phyloP scores from a whole-genome alignment of 306 rosid species.

The Rosa chinensis region DNA sequence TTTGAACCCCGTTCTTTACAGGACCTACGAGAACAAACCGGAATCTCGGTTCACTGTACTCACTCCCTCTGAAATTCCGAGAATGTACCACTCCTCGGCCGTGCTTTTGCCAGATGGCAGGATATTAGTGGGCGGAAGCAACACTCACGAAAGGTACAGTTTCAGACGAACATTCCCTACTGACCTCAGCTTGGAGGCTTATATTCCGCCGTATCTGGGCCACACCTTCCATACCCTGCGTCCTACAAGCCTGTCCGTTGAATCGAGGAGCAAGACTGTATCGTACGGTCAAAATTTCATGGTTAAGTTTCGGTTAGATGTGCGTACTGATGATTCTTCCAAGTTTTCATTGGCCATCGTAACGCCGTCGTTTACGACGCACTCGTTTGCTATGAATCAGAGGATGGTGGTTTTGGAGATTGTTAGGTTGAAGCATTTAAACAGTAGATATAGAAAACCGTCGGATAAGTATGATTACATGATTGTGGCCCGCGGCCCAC shows the following conservation, averaged over 20 bases:
- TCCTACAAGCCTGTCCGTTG: conserved; percentile 45
- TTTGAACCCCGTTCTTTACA: conserved; percentile 49
- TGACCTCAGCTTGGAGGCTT: conserved; percentile 63
- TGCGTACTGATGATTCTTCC: background rate
- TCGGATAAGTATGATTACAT: conserved; percentile 19
- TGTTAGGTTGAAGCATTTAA: conserved; percentile 18
- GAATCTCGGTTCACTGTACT: conserved; percentile 36
- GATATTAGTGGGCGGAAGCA: conserved; percentile 79
- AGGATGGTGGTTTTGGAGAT: conserved; percentile 60
- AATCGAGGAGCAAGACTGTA: conserved; percentile 17
- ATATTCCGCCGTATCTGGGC: conserved; percentile 49
- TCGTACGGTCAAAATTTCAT: conserved; percentile 36
- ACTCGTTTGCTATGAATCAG: conserved; percentile 69
- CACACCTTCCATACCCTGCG: conserved; percentile 7
- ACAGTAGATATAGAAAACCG: background rate
- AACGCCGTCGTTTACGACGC: conserved; percentile 72
- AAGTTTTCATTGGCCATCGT: conserved; percentile 35
- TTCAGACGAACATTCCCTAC: conserved; percentile 56
- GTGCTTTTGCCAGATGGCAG: conserved; percentile 63
- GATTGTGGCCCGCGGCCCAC: conserved; percentile 49
- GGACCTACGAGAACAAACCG: conserved; percentile 20
- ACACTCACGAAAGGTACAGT: conserved; percentile 56
- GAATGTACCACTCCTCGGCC: conserved; percentile 79
- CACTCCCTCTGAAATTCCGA: conserved; percentile 35
- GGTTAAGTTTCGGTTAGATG: conserved; percentile 34